Percentiles rank a stretch among this genome's conserved stretches.
Conservation (phyloP, 2,329 filamentous ascomycete genomes). For the Neonectria neomacrospora region DNA sequence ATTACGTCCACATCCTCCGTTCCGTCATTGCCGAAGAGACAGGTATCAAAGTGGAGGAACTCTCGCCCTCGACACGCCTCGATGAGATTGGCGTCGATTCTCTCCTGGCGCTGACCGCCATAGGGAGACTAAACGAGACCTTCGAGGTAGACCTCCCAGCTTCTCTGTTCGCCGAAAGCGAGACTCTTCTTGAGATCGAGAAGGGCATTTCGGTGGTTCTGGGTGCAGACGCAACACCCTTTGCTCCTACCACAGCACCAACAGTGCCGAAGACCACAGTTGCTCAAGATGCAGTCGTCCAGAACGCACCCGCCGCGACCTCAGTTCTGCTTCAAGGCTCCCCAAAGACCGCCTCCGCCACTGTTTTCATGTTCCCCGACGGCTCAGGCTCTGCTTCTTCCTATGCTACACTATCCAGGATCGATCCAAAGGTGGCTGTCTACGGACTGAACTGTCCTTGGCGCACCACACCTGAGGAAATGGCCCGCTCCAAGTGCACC, state of each 20-base stretch:
- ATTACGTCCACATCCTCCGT: slow-evolving; percentile 26
- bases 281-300: slow-evolving; percentile 19
- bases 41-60: slow-evolving; percentile 29
- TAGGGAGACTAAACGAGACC: slow-evolving; percentile 41
- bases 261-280: background rate
- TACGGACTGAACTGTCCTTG: slow-evolving; percentile 70
- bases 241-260: background rate
- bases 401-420: slow-evolving; percentile 46
- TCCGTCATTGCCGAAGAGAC: slow-evolving; percentile 36
- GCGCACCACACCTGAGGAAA: slow-evolving; percentile 68
- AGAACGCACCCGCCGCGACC: slow-evolving; percentile 32
- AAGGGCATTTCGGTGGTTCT: slow-evolving; percentile 26
- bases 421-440: slow-evolving; percentile 60
- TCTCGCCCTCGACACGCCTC: slow-evolving; percentile 27
- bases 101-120: slow-evolving; percentile 31
- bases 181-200: slow-evolving; percentile 34
- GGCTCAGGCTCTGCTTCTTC: slow-evolving; percentile 47
- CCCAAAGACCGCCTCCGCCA: slow-evolving; percentile 15
- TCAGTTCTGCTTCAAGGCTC: slow-evolving; percentile 40
- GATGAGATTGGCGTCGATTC: slow-evolving; percentile 39
- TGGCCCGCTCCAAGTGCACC: slow-evolving; percentile 52
- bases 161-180: slow-evolving; percentile 32
- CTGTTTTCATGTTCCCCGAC: slow-evolving; percentile 45
- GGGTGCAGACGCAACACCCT: slow-evolving; percentile 5
- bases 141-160: slow-evolving; percentile 32